Conservation (phyloP, 768 basidiomycete genomes). For the Coprinopsis sp. region DNA sequence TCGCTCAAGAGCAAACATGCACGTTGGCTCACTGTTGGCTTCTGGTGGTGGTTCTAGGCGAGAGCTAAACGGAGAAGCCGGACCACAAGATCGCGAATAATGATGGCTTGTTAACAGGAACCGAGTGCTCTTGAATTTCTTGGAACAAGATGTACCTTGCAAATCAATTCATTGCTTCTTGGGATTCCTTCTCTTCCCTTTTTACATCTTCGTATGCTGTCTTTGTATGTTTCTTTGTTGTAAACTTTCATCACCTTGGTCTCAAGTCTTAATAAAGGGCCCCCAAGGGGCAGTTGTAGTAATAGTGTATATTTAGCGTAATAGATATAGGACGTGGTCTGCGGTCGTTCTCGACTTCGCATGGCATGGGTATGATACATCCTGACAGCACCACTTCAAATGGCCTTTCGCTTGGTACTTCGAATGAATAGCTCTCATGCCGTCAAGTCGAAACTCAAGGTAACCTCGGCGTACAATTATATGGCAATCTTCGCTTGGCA, state of each 20-base stretch:
- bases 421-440: too few species aligned
- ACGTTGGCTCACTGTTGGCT: constrained; percentile 70
- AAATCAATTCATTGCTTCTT: constrained; percentile 1
- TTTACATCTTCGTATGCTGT: constrained; percentile 1
- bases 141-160: too few species aligned
- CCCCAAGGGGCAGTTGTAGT: neutral
- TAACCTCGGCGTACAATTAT: too few species aligned
- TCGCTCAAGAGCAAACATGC: constrained; percentile 70
- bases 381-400: neutral
- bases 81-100: constrained; percentile 26
- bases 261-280: neutral
- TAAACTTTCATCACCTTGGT: constrained; percentile 9
- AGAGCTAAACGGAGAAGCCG: constrained; percentile 31
- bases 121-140: constrained; percentile 1
- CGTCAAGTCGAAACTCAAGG: too few species aligned
- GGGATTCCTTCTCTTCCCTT: neutral
- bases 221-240: constrained; percentile 12
- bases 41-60: constrained; percentile 29
- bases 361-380: neutral
- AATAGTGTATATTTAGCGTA: neutral
- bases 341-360: neutral
- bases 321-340: neutral
- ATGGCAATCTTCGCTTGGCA: constrained; percentile 7
- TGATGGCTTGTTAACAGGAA: neutral
- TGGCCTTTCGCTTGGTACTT: constrained; percentile 4